Percentiles rank a stretch among this genome's conserved stretches.
Conservation (phyloP, 495 filamentous ascomycete genomes). For the Aspergillus sclerotioniger region DNA sequence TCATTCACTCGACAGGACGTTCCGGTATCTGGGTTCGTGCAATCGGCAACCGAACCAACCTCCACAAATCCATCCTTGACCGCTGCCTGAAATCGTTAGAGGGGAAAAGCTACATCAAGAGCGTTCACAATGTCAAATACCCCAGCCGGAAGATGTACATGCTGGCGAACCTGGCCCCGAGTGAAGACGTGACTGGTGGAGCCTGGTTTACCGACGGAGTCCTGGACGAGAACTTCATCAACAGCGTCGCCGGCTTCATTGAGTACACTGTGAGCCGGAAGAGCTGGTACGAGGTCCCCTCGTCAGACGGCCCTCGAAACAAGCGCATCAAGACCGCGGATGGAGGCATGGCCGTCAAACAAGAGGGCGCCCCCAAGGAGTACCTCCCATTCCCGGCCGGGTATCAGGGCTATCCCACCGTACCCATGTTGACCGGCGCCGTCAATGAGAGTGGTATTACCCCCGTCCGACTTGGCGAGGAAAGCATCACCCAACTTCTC, state of each 20-base stretch:
- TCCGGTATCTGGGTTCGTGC: slow-evolving; percentile 87
- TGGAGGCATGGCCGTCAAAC: slow-evolving; percentile 33
- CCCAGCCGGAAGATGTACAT: slow-evolving; percentile 66
- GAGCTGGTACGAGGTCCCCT: slow-evolving; percentile 60
- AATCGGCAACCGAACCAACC: slow-evolving; percentile 68
- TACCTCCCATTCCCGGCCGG: slow-evolving; percentile 65
- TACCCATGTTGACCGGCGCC: slow-evolving; percentile 65
- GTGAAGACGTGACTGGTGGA: slow-evolving; percentile 85
- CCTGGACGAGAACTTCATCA: slow-evolving; percentile 83
- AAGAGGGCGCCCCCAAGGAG: slow-evolving; percentile 30
- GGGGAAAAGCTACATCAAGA: slow-evolving; percentile 82
- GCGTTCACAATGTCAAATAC: slow-evolving; percentile 58
- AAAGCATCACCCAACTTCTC: slow-evolving; percentile 76
- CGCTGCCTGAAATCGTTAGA: slow-evolving; percentile 76
- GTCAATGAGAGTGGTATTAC: slow-evolving; percentile 65
- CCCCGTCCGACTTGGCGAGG: slow-evolving; percentile 61
- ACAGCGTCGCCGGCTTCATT: slow-evolving; percentile 63
- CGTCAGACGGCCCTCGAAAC: slow-evolving; percentile 25
- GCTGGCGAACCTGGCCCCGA: slow-evolving; percentile 65
- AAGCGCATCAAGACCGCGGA: slow-evolving; percentile 47
- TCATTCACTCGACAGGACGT: slow-evolving; percentile 75
- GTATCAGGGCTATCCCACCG: slow-evolving; percentile 73
- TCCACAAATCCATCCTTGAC: slow-evolving; percentile 75
- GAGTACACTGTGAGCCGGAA: slow-evolving; percentile 66
- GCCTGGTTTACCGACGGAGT: slow-evolving; percentile 89